Evolutionary conservation across 2,329 filamentous ascomycete genomes (phyloP), one percentile per base, ranked within the genome.

Genomic region (Helicocarpus griseus): DNA sequence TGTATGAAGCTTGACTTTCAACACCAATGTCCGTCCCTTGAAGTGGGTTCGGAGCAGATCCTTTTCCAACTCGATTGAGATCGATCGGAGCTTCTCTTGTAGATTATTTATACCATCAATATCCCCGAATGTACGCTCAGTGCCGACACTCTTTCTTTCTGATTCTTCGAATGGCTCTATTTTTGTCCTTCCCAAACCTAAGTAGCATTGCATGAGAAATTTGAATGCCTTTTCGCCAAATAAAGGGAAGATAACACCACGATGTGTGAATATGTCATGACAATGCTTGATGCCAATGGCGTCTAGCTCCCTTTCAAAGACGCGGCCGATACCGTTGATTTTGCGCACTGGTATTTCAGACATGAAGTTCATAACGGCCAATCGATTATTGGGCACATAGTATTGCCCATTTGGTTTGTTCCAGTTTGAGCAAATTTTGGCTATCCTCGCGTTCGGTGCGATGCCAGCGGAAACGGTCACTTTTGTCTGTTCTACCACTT

Each of bases 321-420:
- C 93, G 21, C 93, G 81, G 0, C 93, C 93, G n/a, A 98, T 80
- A 1, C 93, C 93, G 58, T 96, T 96, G 40, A 97, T 87, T 64
- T 96, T 96, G 31, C 93, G 80, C 0, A 89, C 89, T 0, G 90
- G 85, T 22, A 98, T 73, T 28, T 84, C 78, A 9, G 78, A 77
- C 86, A 97, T 95, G 63, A 96, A 97, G 0, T 77, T 72, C 79
- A 97, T 82, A 54, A 98, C 89, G 0, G 81, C 77, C 24, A 73
- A 70, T 8, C 90, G 78, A 38, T 95, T 84, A 49, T 78, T 86
- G 0, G 85, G 77, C 1, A 97, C 73, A 8, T 80, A 71, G 60
- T 86, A 97, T 63, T 97, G 93, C 0, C 93, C 93, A 60, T 98
- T 95, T 0, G 93, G 93, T 64, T 98, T 98, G 69, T 97, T 96